phyloP scores from a whole-genome alignment of 305 asterid genomes.

The Rubia peregrina region DNA sequence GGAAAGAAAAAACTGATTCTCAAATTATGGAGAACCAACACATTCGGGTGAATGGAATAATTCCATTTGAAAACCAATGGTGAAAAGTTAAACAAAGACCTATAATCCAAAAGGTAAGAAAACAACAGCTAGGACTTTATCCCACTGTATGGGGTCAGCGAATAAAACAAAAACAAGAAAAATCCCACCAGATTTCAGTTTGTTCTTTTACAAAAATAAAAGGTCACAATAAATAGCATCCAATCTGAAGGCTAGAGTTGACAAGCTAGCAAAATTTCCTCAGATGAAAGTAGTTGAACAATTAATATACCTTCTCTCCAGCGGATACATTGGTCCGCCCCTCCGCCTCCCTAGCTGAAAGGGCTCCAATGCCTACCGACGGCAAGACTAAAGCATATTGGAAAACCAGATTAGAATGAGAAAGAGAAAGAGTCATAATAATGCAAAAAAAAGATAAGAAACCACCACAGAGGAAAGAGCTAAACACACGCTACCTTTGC shows the following conservation, averaged over 20 bases:
- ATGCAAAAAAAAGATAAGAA: neutral
- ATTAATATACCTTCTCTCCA: slow-evolving; percentile 64
- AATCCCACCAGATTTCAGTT: neutral
- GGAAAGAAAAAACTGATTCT: neutral
- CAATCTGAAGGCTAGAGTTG: neutral
- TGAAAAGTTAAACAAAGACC: neutral
- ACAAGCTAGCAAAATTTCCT: neutral
- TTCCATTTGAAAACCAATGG: neutral
- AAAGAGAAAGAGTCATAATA: neutral
- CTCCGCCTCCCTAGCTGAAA: slow-evolving; percentile 96
- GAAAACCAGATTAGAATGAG: neutral
- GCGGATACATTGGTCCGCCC: slow-evolving; percentile 78
- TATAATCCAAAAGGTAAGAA: neutral
- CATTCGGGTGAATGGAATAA: neutral
- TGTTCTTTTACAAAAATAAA: too few species aligned
- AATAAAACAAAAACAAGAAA: neutral
- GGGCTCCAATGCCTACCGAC: slow-evolving; percentile 87
- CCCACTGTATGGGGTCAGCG: neutral
- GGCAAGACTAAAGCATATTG: slow-evolving; percentile 57
- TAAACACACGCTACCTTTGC: neutral
- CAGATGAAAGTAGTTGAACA: slow-evolving; percentile 7
- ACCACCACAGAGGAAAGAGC: slow-evolving; percentile 3
- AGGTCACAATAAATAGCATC: neutral
- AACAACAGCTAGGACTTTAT: neutral
- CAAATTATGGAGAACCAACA: neutral